Base-by-base conservation (phyloP, 805 yeast genomes). In the Vanderwaltozyma verrucispora region DNA sequence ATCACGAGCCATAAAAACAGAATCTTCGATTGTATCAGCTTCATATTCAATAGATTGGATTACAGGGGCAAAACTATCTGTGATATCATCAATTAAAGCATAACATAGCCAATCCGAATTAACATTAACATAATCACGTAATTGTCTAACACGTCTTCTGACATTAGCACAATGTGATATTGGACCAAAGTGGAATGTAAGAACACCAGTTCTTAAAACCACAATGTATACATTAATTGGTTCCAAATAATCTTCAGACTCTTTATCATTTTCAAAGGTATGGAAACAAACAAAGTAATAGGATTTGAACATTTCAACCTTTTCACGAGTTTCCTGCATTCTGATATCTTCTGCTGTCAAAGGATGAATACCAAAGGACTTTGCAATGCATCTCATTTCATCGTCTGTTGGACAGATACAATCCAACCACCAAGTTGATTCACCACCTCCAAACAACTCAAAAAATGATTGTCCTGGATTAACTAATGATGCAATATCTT, bases 251-350 rank as follows among this genome's bases (percentile, higher is more conserved):
- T 85, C 94, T 50, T 81, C 92, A 37, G 83, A 74, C 56, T 49
- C 92, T 33, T 67, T 58, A 48, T 89, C 95, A 18, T 81, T 78
- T 55, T 87, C 96, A 62, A 92, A 92, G 4, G 97, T 84, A 60
- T 92, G 96, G 74, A 92, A 92, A 71, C 95, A 84, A 30, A 92
- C 95, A 66, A 92, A 87, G 62, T 92, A 89, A 62, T 89, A 89
- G 47, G 75, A 74, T 50, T 77, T 75, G 71, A 89, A 89, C 44
- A 89, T 67, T 63, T 89, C 98, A 23, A 89, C 96, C 62, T 89
- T 89, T 65, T 89, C 98, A 63, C 98, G 87, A 18, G 95, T 76
- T 64, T 89, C 98, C 64, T 88, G 95, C 75, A 86, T 83, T 40
- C 95, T 69, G 46, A 89, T 88, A 77, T 89, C 98, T 64, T 89